Conservation (phyloP, 2,329 filamentous ascomycete species). For the Akanthomyces uredinophilus region DNA sequence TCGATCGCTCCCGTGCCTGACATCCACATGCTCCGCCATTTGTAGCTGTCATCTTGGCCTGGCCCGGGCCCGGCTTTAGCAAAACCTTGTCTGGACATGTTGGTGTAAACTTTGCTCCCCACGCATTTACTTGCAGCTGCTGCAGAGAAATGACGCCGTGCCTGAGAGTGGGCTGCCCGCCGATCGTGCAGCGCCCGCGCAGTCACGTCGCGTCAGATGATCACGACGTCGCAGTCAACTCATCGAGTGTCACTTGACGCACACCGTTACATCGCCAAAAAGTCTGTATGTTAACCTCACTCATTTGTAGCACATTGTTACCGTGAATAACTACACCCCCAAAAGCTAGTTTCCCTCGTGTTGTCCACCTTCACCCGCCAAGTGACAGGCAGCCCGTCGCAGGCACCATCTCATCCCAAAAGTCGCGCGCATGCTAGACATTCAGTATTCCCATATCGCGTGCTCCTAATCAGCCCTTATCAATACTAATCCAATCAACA, state of each 20-base stretch:
- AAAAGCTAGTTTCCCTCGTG: slow-evolving; percentile 4
- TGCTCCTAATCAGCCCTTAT: slow-evolving; percentile 8
- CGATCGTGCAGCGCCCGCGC: slow-evolving; percentile 1
- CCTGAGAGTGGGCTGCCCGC: not conserved
- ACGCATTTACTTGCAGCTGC: not conserved
- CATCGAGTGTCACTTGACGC: slow-evolving; percentile 1
- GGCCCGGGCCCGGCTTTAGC: not conserved
- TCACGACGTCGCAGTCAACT: slow-evolving; percentile 2
- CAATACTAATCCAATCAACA: not conserved
- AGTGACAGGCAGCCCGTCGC: not conserved
- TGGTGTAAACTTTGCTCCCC: not conserved
- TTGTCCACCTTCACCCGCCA: not conserved
- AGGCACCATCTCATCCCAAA: not conserved
- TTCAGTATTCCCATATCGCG: slow-evolving; percentile 1
- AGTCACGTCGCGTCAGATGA: slow-evolving; percentile 12
- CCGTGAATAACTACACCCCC: not conserved
- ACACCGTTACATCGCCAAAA: slow-evolving; percentile 2
- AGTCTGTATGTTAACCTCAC: slow-evolving; percentile 3
- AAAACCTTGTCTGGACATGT: not conserved
- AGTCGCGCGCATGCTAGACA: slow-evolving; percentile 6
- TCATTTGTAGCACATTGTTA: slow-evolving; percentile 1
- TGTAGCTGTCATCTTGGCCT: slow-evolving; percentile 4
- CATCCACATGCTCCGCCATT: slow-evolving; percentile 11
- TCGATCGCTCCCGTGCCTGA: slow-evolving; percentile 12
- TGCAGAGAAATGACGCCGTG: not conserved